A percentile compares a stretch with the other conserved stretches of the same genome.
Conservation (phyloP, 23 red algal genomes). For the Cyanidiococcus yangmingshanensis region DNA sequence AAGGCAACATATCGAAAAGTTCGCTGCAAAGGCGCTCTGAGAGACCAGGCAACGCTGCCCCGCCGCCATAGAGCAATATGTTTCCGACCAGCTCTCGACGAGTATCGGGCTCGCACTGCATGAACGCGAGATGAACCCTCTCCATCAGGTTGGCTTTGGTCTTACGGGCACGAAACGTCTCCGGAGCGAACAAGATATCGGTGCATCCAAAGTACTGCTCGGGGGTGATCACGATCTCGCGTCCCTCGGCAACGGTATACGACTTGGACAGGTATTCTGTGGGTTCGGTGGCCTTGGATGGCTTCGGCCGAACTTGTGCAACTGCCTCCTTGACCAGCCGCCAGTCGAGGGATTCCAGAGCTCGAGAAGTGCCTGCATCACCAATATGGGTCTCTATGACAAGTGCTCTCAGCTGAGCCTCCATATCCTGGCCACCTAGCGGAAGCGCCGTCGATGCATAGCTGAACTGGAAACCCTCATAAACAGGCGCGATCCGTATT, state of each 20-base stretch:
- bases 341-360: not conserved
- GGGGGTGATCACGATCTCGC: not conserved
- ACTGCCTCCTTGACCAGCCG: not conserved
- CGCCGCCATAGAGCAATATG: not conserved
- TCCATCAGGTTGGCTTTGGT: not conserved
- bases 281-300: not conserved
- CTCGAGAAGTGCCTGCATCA: not conserved
- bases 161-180: not conserved
- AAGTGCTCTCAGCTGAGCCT: not conserved
- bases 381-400: not conserved
- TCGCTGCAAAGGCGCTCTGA: not conserved
- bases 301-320: slow-evolving; percentile 11
- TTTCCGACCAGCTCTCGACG: not conserved
- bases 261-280: not conserved
- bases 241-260: not conserved
- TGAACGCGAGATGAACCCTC: slow-evolving; percentile 1
- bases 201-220: not conserved
- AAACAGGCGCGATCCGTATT: not conserved
- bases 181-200: slow-evolving; percentile 9
- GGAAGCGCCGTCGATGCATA: not conserved
- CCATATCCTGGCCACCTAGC: not conserved
- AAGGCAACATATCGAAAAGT: not conserved
- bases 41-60: not conserved
- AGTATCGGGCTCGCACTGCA: slow-evolving; percentile 14
- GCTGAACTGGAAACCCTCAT: not conserved